Base-by-base conservation (phyloP, 345 rosid species). In the Limnanthes douglasii region DNA sequence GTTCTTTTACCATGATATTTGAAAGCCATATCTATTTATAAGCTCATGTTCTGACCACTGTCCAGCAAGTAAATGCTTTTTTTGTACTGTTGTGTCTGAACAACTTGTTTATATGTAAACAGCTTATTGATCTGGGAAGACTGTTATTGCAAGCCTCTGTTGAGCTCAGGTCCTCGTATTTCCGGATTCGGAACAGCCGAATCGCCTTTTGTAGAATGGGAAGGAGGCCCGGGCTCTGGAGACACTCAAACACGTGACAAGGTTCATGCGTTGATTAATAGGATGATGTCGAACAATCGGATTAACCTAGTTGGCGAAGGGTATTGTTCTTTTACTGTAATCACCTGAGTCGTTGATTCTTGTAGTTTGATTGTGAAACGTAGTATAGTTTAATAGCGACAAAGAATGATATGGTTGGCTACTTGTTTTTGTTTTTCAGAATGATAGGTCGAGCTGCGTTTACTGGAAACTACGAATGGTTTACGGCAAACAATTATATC, bases 71-170 rank as follows among this genome's bases (percentile, higher is more conserved):
- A 16, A 15, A 27, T 37, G 32, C 8, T 15, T 6, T 3, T 40
- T 28, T 19, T 13, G 23, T n/a, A n/a, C 27, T 37, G 10, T 18
- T 15, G 4, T 27, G 16, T 62, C 38, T 17, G 18, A 46, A 43
- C 21, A 8, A 29, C 28, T 10, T 24, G 2, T 15, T 18, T 18
- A 12, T 14, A 5, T 12, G 40, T 21, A 27, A 37, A 49, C 65
- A 85, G 99, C 62, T 63, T 92, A 44, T 59, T 92, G 49, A 85
- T 85, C 29, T 92, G 96, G 99, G 99, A 92, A 59, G 96, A 78
- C 55, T 78, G 78, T 43, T 65, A 71, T 37, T 55, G 48, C 14
- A 73, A 73, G 57, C 49, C 74, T 2, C 19, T 35, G 15, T 52
- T 49, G 23, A 25, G 43, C 43, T 56, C 67, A 1, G 40, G 20